Percentiles rank a stretch among this genome's conserved stretches.
phyloP scores from a whole-genome alignment of 768 basidiomycete species.

The Suillus subalutaceus region DNA sequence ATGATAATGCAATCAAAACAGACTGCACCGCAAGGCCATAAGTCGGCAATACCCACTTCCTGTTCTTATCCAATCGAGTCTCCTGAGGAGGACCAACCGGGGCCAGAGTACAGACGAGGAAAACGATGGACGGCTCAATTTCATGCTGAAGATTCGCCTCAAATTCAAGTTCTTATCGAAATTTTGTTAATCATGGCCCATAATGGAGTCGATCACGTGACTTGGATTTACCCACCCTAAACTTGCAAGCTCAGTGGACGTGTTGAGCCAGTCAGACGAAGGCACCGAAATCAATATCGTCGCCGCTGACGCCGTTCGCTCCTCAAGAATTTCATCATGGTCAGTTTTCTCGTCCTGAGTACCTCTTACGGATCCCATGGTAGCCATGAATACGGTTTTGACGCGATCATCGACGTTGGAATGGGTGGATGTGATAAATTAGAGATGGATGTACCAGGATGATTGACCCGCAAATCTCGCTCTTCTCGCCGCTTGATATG shows the following conservation, averaged over 20 bases:
- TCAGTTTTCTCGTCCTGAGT: slow-evolving; percentile 24
- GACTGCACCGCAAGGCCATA: too few relatives aligned
- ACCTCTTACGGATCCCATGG: neutral
- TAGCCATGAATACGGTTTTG: neutral
- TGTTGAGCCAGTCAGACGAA: slow-evolving; percentile 10
- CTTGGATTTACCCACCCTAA: slow-evolving; percentile 26
- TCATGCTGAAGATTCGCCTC: neutral
- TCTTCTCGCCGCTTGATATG: slow-evolving; percentile 5
- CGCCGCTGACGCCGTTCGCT: slow-evolving; percentile 19
- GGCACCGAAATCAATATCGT: slow-evolving; percentile 27
- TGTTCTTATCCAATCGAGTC: too few relatives aligned
- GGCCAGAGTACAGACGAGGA: neutral
- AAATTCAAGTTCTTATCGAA: neutral
- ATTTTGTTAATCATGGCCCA: too few relatives aligned
- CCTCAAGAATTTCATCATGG: slow-evolving; percentile 37
- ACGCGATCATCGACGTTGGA: slow-evolving; percentile 6
- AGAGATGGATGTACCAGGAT: slow-evolving; percentile 23
- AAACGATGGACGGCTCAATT: neutral
- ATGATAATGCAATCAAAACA: too few relatives aligned
- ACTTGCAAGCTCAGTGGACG: slow-evolving; percentile 2
- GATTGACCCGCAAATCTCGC: neutral
- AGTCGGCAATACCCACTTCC: neutral
- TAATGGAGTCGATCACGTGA: slow-evolving; percentile 25
- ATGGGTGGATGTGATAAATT: slow-evolving; percentile 31
- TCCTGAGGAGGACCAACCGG: too few relatives aligned